Evolutionary conservation across 2,329 filamentous ascomycete genomes (phyloP).

Genomic region (Ustulina deusta): DNA sequence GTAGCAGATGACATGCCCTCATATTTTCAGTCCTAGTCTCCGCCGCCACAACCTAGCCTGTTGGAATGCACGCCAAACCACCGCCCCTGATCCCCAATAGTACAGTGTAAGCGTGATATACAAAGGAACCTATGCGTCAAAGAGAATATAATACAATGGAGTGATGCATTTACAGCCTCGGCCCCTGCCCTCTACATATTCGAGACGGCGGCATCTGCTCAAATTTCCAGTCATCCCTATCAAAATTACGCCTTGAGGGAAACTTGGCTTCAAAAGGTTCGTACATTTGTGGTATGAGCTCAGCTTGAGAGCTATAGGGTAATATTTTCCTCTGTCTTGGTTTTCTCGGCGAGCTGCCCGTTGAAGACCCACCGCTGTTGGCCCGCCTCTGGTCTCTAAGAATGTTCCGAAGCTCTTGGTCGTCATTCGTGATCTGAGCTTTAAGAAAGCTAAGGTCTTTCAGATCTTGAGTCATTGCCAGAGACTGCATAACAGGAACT

Average conservation of each 20-base stretch:
- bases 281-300: conserved; percentile 55
- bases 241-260: conserved; percentile 40
- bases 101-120: conserved; percentile 25
- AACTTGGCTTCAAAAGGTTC: conserved; percentile 56
- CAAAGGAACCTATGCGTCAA: conserved; percentile 10
- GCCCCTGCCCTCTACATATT: conserved; percentile 18
- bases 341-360: conserved; percentile 31
- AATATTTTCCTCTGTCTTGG: conserved; percentile 47
- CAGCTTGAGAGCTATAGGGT: conserved; percentile 55
- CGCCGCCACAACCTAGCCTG: not conserved
- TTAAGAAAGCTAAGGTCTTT: conserved; percentile 74
- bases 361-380: conserved; percentile 26
- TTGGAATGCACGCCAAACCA: conserved; percentile 21
- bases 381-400: conserved; percentile 69
- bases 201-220: conserved; percentile 45
- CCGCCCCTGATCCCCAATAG: conserved; percentile 2
- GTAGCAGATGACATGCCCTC: conserved; percentile 14
- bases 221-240: conserved; percentile 42
- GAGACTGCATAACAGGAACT: conserved; percentile 80
- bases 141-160: conserved; percentile 26
- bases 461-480: conserved; percentile 63
- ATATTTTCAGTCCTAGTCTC: conserved; percentile 9
- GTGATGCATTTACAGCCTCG: conserved; percentile 22
- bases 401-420: conserved; percentile 79
- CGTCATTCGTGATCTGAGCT: conserved; percentile 83